Conservation (phyloP, 345 rosid genomes). For the Dimocarpus longan region DNA sequence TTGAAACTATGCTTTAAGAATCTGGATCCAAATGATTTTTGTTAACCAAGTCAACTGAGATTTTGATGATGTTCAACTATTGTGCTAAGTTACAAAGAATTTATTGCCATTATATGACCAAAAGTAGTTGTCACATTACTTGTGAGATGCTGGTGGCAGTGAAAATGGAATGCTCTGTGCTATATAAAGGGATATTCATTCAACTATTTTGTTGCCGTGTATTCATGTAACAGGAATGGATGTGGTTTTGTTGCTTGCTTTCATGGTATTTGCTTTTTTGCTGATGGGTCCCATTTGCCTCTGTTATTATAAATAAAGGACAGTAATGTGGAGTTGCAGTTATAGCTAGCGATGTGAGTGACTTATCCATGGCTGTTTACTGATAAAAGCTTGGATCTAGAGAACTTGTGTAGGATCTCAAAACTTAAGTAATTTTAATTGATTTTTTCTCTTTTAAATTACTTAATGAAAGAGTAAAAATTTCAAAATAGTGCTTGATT, state of each 20-base stretch:
- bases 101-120: too few species aligned
- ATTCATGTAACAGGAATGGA: neutral
- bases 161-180: too few species aligned
- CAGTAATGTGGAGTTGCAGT: neutral
- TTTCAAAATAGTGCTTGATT: neutral
- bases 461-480: neutral
- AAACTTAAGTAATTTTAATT: neutral
- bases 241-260: slow-evolving; percentile 2
- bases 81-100: neutral
- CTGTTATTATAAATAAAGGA: neutral
- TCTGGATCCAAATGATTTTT: neutral
- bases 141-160: neutral
- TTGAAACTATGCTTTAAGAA: neutral
- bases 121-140: neutral
- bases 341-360: neutral
- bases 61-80: neutral
- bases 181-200: neutral
- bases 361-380: neutral
- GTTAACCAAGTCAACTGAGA: neutral
- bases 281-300: neutral
- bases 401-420: neutral
- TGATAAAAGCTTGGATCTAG: neutral
- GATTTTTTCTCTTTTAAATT: neutral
- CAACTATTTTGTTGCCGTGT: neutral
- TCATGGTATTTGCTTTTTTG: neutral